Base-by-base conservation (phyloP, 2,329 filamentous ascomycete genomes). In the Cladophialophora chaetospira region DNA sequence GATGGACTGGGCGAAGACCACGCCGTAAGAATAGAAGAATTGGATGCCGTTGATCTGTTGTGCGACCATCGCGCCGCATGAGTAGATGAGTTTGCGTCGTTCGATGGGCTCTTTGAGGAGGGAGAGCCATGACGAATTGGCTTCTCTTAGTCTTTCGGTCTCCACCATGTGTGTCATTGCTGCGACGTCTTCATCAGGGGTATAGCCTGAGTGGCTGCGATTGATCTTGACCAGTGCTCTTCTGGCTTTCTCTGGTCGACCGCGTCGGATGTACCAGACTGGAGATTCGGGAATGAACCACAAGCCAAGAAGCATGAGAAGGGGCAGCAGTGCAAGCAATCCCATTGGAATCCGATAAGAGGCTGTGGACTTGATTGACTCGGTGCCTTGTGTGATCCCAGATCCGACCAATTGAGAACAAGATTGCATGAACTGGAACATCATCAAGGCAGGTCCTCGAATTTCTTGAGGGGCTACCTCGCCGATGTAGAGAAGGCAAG, bases 21-120 rank as follows among this genome's bases (percentile, higher is more conserved):
- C 44, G 13, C 55, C 55, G 23, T 47, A 57, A 11, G 42, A 57
- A 29, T 57, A 57, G 49, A 57, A 57, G 19, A 46, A 57, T 28
- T 57, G 55, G 13, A 57, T 57, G n/a, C 55, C 55, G 49, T 57
- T 57, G 48, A 53, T 57, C 13, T 53, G 55, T 15, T 57, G 54
- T 6, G 54, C 54, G 13, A 57, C 43, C 47, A 57, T 46, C 11
- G 54, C 54, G 4, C 54, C 54, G 5, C 40, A 46, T 10, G 54
- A 57, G 54, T 53, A 57, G 3, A 79, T 66, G 10, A 79, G 66
- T 64, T 80, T 80, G 26, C 75, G 71, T 13, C 76, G 69, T 65
- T 79, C 77, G 29, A 78, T 67, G 0, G 76, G 77, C 36, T 79
- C 75, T 0, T 63, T 70, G 53, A 79, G 13, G 1, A 79, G 69